Evolutionary conservation across 1,284 basidiomycete genomes (phyloP), one percentile per base, ranked within the genome.

Genomic region (Ustilago trichophora): DNA sequence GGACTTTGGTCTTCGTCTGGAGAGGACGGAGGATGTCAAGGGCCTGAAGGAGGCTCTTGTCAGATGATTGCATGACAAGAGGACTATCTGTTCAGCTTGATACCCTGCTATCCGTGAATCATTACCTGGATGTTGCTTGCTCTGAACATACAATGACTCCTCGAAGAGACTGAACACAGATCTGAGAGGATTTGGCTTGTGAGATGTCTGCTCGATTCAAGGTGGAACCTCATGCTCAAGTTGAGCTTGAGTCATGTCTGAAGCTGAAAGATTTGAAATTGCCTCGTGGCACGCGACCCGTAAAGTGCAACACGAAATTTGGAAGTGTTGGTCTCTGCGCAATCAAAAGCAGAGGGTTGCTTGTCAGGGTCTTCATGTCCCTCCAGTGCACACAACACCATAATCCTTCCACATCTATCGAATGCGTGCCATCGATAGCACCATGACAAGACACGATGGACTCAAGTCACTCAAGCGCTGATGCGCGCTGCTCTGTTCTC

Each of bases 1-100:
- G 33, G 54, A 58, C 51, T 62, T 87, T 53, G 93, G 93, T 10
- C 85, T 89, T 21, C 84, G 87, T 10, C 74, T 89, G 3, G 91
- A 93, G 79, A 77, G 83, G 2, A 66, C 89, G 1, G 86, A 86
- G 3, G 80, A 83, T 8, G 87, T 94, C 16, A 82, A 82, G 15
- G 91, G 91, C 6, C 82, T 94, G 66, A 82, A 81, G 55, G 84
- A 84, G 32, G 83, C 85, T 12, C 16, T 79, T 15, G 55, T 24
- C 12, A 37, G 52, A 22, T 33, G 34, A 7, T 29, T 13, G 27
- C 7, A 29, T 13, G 27, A 29, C 7, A 29, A 10, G 2, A 10
- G 12, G n/a, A 33, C 12, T 33, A 25, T 44, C 8, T 37, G 9
- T 26, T 16, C 19, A 16, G 9, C 13, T 33, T 12, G 37, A 50